Evolutionary conservation across 2,329 filamentous ascomycete genomes (phyloP).

Genomic region (Orbilia quercus): DNA sequence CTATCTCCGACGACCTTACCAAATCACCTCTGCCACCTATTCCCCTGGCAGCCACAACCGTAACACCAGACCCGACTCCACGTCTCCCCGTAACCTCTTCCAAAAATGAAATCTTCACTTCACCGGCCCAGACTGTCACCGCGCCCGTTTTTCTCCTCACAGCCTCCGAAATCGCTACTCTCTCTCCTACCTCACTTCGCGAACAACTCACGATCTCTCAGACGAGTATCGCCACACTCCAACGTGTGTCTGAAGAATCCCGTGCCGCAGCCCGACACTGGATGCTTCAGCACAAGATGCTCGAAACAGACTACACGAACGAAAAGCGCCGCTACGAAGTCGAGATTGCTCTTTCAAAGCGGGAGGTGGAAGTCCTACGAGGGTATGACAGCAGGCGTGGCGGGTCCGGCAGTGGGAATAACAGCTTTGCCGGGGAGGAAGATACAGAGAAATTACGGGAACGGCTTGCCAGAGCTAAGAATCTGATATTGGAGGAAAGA

Average conservation of each 20-base stretch:
- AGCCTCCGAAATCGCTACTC: constrained; percentile 58
- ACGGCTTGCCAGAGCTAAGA: constrained; percentile 46
- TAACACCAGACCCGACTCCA: constrained; percentile 53
- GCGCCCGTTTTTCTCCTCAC: constrained; percentile 48
- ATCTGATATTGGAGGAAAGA: constrained; percentile 47
- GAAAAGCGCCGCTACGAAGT: constrained; percentile 60
- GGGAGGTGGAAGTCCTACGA: constrained; percentile 58
- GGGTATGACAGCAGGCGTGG: constrained; percentile 30
- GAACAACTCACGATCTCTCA: constrained; percentile 60
- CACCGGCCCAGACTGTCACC: constrained; percentile 24
- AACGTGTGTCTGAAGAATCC: constrained; percentile 57
- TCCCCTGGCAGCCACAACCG: constrained; percentile 42
- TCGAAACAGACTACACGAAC: constrained; percentile 59
- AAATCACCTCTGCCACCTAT: constrained; percentile 49
- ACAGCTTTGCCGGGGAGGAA: constrained; percentile 44
- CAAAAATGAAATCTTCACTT: constrained; percentile 36
- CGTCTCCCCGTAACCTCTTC: constrained; percentile 28
- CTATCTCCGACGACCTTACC: constrained; percentile 41
- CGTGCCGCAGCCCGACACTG: constrained; percentile 59
- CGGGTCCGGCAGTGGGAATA: constrained; percentile 19
- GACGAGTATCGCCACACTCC: constrained; percentile 58
- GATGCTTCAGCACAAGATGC: constrained; percentile 59
- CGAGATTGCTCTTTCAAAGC: constrained; percentile 59
- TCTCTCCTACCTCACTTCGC: constrained; percentile 59
- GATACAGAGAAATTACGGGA: constrained; percentile 50